A percentile compares a stretch with the other conserved stretches of the same genome.
Conservation (phyloP, 2,329 filamentous ascomycete species). For the Didymella exigua region DNA sequence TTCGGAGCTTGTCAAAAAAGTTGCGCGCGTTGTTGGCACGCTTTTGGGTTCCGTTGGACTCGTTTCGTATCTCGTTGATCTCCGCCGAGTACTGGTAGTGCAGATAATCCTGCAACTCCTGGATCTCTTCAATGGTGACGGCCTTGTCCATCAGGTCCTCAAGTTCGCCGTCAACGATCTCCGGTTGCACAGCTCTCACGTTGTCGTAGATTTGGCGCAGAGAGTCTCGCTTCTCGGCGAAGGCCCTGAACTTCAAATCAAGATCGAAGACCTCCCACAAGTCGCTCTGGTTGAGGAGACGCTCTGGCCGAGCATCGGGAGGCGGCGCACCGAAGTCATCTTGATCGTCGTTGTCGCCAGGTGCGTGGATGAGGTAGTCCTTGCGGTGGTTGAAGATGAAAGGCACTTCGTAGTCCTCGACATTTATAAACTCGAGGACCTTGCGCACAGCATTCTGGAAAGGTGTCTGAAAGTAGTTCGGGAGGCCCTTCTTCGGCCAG, state of each 20-base stretch:
- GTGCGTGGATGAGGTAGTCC: slow-evolving; percentile 93
- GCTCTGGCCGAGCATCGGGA: slow-evolving; percentile 78
- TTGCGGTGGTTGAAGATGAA: slow-evolving; percentile 99
- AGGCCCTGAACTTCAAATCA: slow-evolving; percentile 91
- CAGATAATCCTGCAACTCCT: slow-evolving; percentile 94
- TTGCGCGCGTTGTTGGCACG: slow-evolving; percentile 83
- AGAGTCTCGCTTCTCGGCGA: slow-evolving; percentile 88
- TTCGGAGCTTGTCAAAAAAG: slow-evolving; percentile 82
- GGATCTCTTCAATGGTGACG: slow-evolving; percentile 89
- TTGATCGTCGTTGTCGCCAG: slow-evolving; percentile 64
- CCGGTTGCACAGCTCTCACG: slow-evolving; percentile 63
- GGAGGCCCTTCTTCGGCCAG: slow-evolving; percentile 82
- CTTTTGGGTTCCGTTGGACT: slow-evolving; percentile 71
- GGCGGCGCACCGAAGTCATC: slow-evolving; percentile 70
- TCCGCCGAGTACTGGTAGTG: slow-evolving; percentile 90
- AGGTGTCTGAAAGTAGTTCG: slow-evolving; percentile 73
- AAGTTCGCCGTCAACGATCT: slow-evolving; percentile 74
- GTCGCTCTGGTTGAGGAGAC: slow-evolving; percentile 88
- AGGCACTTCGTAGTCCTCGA: slow-evolving; percentile 92
- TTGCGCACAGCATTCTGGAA: slow-evolving; percentile 90
- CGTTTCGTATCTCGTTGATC: slow-evolving; percentile 76
- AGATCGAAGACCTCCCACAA: slow-evolving; percentile 94
- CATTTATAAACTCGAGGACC: slow-evolving; percentile 92
- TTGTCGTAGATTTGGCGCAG: slow-evolving; percentile 80
- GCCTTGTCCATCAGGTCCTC: slow-evolving; percentile 82